Evolutionary conservation across 2,329 filamentous ascomycete species (phyloP).

Genomic region (Aspergillus unguis): DNA sequence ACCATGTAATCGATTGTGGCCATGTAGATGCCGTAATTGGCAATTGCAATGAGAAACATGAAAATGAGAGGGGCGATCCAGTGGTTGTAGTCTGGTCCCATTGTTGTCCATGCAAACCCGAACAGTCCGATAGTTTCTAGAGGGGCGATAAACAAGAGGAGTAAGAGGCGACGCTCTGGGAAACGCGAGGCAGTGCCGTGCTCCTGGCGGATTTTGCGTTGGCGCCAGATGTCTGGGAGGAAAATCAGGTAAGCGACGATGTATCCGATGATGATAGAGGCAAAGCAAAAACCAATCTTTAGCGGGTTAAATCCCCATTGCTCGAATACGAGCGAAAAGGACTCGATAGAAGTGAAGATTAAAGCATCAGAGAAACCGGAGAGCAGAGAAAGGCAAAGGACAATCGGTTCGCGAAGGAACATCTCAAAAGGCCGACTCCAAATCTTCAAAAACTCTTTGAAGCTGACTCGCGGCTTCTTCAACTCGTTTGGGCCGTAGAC

Average conservation of each 20-base stretch:
- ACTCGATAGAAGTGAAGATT: slow-evolving; percentile 75
- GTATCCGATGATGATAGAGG: slow-evolving; percentile 51
- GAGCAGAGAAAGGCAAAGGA: slow-evolving; percentile 65
- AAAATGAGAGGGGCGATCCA: slow-evolving; percentile 69
- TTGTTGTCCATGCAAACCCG: slow-evolving; percentile 66
- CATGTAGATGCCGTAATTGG: slow-evolving; percentile 73
- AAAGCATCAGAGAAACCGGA: slow-evolving; percentile 71
- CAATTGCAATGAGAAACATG: slow-evolving; percentile 64
- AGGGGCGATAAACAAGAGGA: slow-evolving; percentile 61
- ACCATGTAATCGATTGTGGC: slow-evolving; percentile 77
- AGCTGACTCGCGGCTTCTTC: slow-evolving; percentile 47
- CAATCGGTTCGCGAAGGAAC: slow-evolving; percentile 72
- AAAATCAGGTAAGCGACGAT: slow-evolving; percentile 53
- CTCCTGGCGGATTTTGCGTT: slow-evolving; percentile 36
- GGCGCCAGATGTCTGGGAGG: slow-evolving; percentile 49
- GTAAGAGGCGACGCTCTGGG: slow-evolving; percentile 64
- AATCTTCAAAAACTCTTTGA: slow-evolving; percentile 37
- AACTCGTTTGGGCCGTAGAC: slow-evolving; percentile 65
- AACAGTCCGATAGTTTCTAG: slow-evolving; percentile 65
- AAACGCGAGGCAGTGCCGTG: slow-evolving; percentile 50
- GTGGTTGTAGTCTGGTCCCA: slow-evolving; percentile 60
- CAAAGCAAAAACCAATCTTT: slow-evolving; percentile 22
- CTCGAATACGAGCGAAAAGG: slow-evolving; percentile 58
- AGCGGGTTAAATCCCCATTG: slow-evolving; percentile 22
- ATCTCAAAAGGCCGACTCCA: slow-evolving; percentile 68